Conservation (phyloP, 1,284 basidiomycete species). For the Gomphus bonarii region DNA sequence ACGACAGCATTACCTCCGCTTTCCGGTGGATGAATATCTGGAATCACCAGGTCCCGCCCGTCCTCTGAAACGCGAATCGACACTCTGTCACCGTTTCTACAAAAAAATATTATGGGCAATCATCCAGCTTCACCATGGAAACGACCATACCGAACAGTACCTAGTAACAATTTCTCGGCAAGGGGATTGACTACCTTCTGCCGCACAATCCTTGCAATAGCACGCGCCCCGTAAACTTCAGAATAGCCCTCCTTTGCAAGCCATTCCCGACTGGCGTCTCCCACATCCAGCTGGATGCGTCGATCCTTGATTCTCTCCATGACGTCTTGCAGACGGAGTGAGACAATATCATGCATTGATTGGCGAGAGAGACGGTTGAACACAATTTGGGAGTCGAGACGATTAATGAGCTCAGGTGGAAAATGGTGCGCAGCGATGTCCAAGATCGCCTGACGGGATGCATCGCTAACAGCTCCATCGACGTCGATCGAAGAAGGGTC, state of each 20-base stretch:
- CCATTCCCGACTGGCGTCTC: slow-evolving; percentile 56
- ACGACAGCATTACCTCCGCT: slow-evolving; percentile 2
- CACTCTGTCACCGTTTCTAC: slow-evolving; percentile 26
- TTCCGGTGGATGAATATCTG: slow-evolving; percentile 48
- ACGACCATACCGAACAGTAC: slow-evolving; percentile 54
- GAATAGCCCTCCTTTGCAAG: slow-evolving; percentile 78
- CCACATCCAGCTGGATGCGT: slow-evolving; percentile 66
- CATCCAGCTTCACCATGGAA: background rate
- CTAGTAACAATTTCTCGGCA: slow-evolving; percentile 64
- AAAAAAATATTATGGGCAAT: background rate
- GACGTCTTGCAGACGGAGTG: slow-evolving; percentile 66
- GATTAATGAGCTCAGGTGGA: slow-evolving; percentile 86
- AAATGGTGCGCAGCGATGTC: slow-evolving; percentile 70
- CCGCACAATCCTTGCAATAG: slow-evolving; percentile 72
- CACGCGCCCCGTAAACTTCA: slow-evolving; percentile 78
- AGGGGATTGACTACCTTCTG: slow-evolving; percentile 72
- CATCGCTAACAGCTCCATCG: slow-evolving; percentile 57
- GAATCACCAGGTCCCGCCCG: slow-evolving; percentile 18
- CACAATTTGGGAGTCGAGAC: slow-evolving; percentile 78
- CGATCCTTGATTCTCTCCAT: slow-evolving; percentile 53
- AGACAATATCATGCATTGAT: slow-evolving; percentile 71
- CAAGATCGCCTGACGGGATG: slow-evolving; percentile 63
- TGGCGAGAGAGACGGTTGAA: slow-evolving; percentile 80
- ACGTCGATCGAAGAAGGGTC: slow-evolving; percentile 52
- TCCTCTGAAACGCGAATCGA: slow-evolving; percentile 16